These are phyloP conservation scores for Claviceps arundinis DNA, from an alignment of 2,329 filamentous ascomycete species.

Conservation along the genomic window DNA sequence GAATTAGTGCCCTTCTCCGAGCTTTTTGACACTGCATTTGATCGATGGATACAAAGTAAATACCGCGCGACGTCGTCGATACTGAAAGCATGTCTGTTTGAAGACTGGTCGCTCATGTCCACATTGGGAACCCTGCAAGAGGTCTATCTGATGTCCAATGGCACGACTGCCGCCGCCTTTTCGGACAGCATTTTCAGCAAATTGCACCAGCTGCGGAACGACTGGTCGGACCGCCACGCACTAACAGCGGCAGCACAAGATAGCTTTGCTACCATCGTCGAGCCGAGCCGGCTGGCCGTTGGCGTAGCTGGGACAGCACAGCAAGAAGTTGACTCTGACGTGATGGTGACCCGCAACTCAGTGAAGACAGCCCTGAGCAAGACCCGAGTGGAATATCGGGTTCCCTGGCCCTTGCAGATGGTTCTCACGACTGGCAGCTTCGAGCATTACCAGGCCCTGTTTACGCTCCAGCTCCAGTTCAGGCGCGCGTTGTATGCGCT, in stretches of 20 bases:
- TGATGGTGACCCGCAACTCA: constrained; percentile 38
- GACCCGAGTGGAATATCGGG: constrained; percentile 54
- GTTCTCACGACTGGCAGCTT: constrained; percentile 56
- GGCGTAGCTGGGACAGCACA: constrained; percentile 28
- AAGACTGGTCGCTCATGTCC: constrained; percentile 51
- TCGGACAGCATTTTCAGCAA: constrained; percentile 59
- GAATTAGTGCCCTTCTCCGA: constrained; percentile 58
- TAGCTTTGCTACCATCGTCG: constrained; percentile 47
- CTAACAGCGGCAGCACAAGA: constrained; percentile 67
- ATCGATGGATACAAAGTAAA: constrained; percentile 63
- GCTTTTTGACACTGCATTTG: constrained; percentile 57
- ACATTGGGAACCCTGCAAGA: constrained; percentile 54
- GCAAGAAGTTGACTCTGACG: constrained; percentile 27
- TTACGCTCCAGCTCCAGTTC: constrained; percentile 65
- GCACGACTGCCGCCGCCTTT: constrained; percentile 52
- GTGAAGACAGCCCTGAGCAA: constrained; percentile 43
- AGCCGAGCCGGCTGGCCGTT: constrained; percentile 50
- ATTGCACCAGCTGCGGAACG: constrained; percentile 45
- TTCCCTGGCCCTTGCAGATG: constrained; percentile 56
- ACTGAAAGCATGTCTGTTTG: constrained; percentile 53
- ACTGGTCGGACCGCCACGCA: constrained; percentile 72
- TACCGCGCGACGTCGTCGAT: constrained; percentile 55
- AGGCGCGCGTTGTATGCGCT: constrained; percentile 58
- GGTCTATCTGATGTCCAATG: constrained; percentile 68
- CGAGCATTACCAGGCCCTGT: constrained; percentile 55